Conservation (phyloP, 768 basidiomycete genomes). For the Mycena metata region DNA sequence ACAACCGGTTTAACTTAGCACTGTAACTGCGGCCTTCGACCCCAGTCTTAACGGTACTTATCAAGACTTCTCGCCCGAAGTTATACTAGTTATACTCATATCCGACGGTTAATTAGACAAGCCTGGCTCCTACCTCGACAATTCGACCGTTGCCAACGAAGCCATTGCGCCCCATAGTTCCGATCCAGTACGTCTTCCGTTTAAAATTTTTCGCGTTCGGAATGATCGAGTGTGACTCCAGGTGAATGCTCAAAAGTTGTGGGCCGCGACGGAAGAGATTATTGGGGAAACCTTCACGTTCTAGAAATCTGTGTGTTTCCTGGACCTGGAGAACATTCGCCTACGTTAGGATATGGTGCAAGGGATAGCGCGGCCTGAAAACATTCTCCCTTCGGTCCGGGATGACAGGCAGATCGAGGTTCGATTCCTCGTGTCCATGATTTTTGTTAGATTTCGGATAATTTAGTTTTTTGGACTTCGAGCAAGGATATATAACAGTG, state of each 20-base stretch:
- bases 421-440: too few relatives aligned
- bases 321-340: too few relatives aligned
- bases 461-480: too few relatives aligned
- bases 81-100: neutral
- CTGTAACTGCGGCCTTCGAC: slow-evolving; percentile 4
- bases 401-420: too few relatives aligned
- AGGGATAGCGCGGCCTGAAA: too few relatives aligned
- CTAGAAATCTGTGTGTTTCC: too few relatives aligned
- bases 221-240: neutral
- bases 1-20: neutral
- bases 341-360: too few relatives aligned
- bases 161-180: neutral
- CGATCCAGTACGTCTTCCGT: neutral
- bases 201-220: neutral
- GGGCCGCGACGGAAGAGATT: slow-evolving; percentile 14
- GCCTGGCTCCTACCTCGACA: slow-evolving; percentile 15
- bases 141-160: slow-evolving; percentile 3
- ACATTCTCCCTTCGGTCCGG: too few relatives aligned
- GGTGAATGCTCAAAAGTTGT: neutral
- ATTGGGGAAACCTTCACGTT: slow-evolving; percentile 18
- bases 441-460: too few relatives aligned
- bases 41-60: neutral
- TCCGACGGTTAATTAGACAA: neutral
- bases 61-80: neutral
- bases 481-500: too few relatives aligned